phyloP scores from a whole-genome alignment of 345 rosid genomes.

The Rubroshorea leprosula region DNA sequence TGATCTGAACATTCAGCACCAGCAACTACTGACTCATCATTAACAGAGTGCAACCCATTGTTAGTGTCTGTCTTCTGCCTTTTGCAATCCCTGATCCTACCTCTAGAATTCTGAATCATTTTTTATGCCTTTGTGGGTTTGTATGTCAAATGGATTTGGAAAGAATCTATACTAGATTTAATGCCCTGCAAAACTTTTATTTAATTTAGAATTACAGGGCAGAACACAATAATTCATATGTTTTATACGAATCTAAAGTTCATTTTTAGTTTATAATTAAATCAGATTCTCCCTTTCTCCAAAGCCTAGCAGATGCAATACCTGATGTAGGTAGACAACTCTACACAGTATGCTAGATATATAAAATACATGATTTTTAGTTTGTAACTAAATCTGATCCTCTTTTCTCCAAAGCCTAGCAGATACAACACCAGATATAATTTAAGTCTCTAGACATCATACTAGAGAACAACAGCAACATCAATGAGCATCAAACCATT shows the following conservation, averaged over 20 bases:
- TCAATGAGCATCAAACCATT: neutral
- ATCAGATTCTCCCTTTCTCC: neutral
- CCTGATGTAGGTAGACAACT: neutral
- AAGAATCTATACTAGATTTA: slow-evolving; percentile 50
- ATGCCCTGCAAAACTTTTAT: slow-evolving; percentile 62
- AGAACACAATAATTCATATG: neutral
- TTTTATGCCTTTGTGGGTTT: slow-evolving; percentile 27
- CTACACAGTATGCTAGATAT: no score
- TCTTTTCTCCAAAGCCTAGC: neutral
- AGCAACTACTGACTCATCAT: no score
- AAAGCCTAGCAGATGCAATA: neutral
- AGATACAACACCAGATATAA: neutral
- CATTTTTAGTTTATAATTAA: neutral
- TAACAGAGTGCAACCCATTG: no score
- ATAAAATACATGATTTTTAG: no score
- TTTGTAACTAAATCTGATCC: neutral
- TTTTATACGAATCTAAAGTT: neutral
- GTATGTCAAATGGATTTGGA: slow-evolving; percentile 67
- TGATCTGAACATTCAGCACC: slow-evolving; percentile 11
- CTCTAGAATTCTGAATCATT: slow-evolving; percentile 21
- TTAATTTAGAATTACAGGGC: slow-evolving; percentile 18
- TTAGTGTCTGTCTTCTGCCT: slow-evolving; percentile 69
- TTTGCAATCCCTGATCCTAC: slow-evolving; percentile 41
- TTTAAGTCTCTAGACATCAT: neutral
- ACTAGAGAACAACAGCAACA: no score